Base-by-base conservation (phyloP, 2,329 filamentous ascomycete genomes). In the Basipetospora chlamydospora region DNA sequence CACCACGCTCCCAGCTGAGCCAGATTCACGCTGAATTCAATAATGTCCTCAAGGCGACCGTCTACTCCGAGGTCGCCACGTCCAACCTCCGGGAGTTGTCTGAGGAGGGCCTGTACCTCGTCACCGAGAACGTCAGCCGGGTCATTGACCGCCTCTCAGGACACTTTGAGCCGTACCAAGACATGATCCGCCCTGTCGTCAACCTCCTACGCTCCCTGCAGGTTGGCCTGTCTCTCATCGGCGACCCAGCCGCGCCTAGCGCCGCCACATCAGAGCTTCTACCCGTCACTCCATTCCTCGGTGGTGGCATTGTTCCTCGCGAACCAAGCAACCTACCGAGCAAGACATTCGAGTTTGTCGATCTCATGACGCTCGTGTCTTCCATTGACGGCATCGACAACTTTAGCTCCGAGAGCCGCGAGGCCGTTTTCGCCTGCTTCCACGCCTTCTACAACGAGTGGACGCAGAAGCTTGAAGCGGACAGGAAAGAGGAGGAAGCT, bases 11-110 rank as follows among this genome's bases (percentile, higher is more conserved):
- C 0, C 71, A 83, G 45, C 64, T 93, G 9, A 60, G 67, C 37
- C 62, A 77, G 29, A 60, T 96, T 4, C 86, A 95, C 46, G 80
- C 79, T 7, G 85, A 95, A 46, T 88, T 96, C 47, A 72, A 69
- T 36, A 87, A 82, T 42, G 58, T 92, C 18, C 58, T 92, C 28
- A 79, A 76, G 42, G 64, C 70, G n/a, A 58, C 79, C 12, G 58
- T 77, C 16, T 61, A 64, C 13, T 57, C 60, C 37, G 56, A 67
- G 11, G 33, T 38, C 12, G 38, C 40, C 15, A 53, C 59, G 25
- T 47, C 50, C 0, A 56, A 57, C 1, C 49, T 52, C 22, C 44
- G 46, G 25, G 47, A 40, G 15, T 45, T 49, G 13, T 47, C 46
- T 6, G 45, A 42, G 13, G 42, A 46, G 32, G 41, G 46, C 6